Evolutionary conservation across 805 yeast species (phyloP), one percentile per base, ranked within the genome.

Genomic region (Kluyveromyces aestuarii): DNA sequence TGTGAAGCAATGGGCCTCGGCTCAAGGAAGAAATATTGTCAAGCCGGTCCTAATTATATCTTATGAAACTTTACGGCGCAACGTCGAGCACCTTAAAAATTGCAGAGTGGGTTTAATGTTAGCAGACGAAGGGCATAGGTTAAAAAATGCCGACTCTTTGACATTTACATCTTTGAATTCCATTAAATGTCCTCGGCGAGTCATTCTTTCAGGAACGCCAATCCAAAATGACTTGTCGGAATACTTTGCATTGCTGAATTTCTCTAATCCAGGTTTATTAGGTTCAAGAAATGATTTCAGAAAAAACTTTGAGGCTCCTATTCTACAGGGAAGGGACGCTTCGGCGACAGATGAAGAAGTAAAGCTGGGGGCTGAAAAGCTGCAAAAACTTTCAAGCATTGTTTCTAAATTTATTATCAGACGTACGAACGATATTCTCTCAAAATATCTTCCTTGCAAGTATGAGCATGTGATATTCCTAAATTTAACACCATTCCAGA

Each of bases 391-490:
- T 44, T 81, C 91, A 0, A 77, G 72, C 30, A 62, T 89, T 42
- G 99, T 93, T 2, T 85, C 90, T 35, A 84, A 81, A 56, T 91
- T 91, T 64, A 93, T 93, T 63, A 93, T 93, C 51, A 77, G 99
- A 63, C 80, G 99, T 61, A 89, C 98, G 0, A 93, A 93, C 69
- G 99, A 93, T 65, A 87, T 93, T 57, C 72, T 93, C 48, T 84
- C 96, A 30, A 91, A 93, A 66, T 93, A 93, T 61, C 73, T 93
- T 51, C 99, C 99, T 0, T 87, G 95, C 53, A 93, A 93, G 66
- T 90, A 89, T 63, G 99, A 93, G 64, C 96, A 93, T 66, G 98
- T 93, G 19, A 85, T 93, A n/a, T 93, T 91, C 64, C 89, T 93
- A 52, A 83, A 82, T 40, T 69, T 93, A 48, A 76, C 91, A 1